phyloP scores from a whole-genome alignment of 306 rosid species.

The Morella rubra region DNA sequence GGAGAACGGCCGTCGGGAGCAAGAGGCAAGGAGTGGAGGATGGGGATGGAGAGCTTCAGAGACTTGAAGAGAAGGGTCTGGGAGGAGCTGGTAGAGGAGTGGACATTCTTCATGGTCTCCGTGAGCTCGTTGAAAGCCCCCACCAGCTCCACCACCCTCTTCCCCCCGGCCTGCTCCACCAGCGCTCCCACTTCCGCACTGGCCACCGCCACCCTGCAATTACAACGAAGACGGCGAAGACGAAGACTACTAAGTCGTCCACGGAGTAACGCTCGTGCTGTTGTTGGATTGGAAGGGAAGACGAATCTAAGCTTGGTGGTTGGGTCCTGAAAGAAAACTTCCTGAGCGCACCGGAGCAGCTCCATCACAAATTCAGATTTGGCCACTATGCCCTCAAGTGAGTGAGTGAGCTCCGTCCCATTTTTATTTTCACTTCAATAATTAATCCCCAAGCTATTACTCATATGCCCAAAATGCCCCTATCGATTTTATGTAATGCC shows the following conservation, averaged over 20 bases:
- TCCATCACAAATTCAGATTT: background rate
- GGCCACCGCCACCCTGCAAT: background rate
- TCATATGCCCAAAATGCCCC: background rate
- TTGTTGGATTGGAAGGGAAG: background rate
- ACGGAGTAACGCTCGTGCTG: background rate
- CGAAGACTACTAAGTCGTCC: background rate
- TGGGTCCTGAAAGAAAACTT: background rate
- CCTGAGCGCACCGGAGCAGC: background rate
- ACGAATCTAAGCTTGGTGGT: background rate
- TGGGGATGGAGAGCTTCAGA: slow-evolving; percentile 75
- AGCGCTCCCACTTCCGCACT: background rate
- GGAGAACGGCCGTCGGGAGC: slow-evolving; percentile 77
- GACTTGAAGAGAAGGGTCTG: slow-evolving; percentile 62
- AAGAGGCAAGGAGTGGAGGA: slow-evolving; percentile 57
- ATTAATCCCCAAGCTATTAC: background rate
- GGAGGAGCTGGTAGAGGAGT: slow-evolving; percentile 62
- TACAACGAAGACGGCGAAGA: background rate
- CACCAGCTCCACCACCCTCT: slow-evolving; percentile 84
- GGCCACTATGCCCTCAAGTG: too few relatives aligned
- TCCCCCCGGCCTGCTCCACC: slow-evolving; percentile 63
- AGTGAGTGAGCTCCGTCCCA: too few relatives aligned
- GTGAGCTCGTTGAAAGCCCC: slow-evolving; percentile 84
- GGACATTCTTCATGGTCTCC: slow-evolving; percentile 64
- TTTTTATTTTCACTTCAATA: too few relatives aligned
- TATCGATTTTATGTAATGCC: background rate